A percentile compares a stretch with the other conserved stretches of the same genome.
phyloP scores from a whole-genome alignment of 2,329 filamentous ascomycete genomes.

The Penicillium sp. region DNA sequence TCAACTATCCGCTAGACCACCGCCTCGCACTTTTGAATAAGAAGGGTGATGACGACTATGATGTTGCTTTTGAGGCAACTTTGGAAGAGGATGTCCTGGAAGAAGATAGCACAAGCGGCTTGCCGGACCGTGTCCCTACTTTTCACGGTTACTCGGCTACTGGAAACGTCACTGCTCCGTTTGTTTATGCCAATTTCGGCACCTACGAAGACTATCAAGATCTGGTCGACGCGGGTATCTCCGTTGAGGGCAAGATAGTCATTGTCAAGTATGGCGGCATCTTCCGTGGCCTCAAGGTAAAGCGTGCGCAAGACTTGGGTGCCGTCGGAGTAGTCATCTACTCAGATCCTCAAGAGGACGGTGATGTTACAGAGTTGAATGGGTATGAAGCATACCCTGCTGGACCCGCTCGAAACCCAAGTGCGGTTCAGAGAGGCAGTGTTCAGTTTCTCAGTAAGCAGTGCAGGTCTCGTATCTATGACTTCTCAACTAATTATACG shows the following conservation, averaged over 20 bases:
- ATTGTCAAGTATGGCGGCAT: conserved; percentile 79
- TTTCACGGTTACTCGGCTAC: conserved; percentile 94
- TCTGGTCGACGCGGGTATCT: conserved; percentile 68
- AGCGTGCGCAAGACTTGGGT: conserved; percentile 84
- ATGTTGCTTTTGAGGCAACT: conserved; percentile 71
- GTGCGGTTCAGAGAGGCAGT: conserved; percentile 85
- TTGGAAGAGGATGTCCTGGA: conserved; percentile 80
- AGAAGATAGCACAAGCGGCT: conserved; percentile 73
- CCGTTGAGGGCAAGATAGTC: conserved; percentile 78
- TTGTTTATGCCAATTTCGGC: conserved; percentile 88
- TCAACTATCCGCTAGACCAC: conserved; percentile 73
- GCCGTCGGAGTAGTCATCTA: conserved; percentile 85
- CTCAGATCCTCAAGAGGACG: conserved; percentile 85
- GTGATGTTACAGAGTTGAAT: conserved; percentile 73
- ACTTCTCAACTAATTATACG: conserved; percentile 4
- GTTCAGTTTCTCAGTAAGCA: conserved; percentile 71
- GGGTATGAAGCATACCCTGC: conserved; percentile 76
- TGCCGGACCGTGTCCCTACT: conserved; percentile 71
- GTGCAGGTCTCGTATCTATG: not conserved
- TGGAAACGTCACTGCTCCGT: conserved; percentile 83
- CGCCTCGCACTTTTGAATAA: conserved; percentile 63
- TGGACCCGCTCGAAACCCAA: conserved; percentile 82
- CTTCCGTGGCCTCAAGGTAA: conserved; percentile 88
- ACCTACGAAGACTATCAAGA: conserved; percentile 84
- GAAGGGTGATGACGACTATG: conserved; percentile 31